These are phyloP conservation scores for Sicyos baderoa DNA, from an alignment of 306 rosid species.

Conservation along the genomic window DNA sequence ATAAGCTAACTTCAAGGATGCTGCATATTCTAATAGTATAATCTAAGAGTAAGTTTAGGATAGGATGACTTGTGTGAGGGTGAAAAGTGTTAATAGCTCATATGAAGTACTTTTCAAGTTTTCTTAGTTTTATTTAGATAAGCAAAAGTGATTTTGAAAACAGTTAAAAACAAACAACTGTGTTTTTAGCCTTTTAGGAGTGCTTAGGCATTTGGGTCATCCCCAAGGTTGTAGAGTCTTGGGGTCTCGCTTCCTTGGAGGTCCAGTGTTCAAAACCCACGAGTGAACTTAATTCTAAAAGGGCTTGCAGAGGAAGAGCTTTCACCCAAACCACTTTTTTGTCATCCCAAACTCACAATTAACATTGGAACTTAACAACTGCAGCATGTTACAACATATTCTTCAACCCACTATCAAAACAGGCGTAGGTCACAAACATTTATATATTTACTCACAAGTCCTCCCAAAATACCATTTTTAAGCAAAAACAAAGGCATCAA, in stretches of 20 bases:
- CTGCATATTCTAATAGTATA: neutral
- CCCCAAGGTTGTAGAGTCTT: too few relatives aligned
- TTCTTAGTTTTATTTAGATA: neutral
- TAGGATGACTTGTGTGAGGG: neutral
- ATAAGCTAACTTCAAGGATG: neutral
- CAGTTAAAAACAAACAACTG: neutral
- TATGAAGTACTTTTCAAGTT: neutral
- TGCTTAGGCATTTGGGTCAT: neutral
- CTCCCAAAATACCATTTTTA: neutral
- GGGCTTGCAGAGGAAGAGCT: too few relatives aligned
- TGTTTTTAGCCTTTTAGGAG: too few relatives aligned
- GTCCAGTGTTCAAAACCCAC: too few relatives aligned
- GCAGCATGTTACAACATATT: conserved; percentile 1
- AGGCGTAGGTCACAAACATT: neutral
- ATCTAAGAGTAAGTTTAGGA: too few relatives aligned
- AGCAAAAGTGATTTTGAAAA: neutral
- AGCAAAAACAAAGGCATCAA: neutral
- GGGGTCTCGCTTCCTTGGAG: too few relatives aligned
- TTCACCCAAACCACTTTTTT: too few relatives aligned
- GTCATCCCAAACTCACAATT: neutral
- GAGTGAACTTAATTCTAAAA: too few relatives aligned
- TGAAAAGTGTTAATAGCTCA: neutral
- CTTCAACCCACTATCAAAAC: neutral
- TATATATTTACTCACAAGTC: neutral
- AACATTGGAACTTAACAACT: neutral